Evolutionary conservation across 805 yeast species (phyloP).

Genomic region (Gaillardinia entomophila): DNA sequence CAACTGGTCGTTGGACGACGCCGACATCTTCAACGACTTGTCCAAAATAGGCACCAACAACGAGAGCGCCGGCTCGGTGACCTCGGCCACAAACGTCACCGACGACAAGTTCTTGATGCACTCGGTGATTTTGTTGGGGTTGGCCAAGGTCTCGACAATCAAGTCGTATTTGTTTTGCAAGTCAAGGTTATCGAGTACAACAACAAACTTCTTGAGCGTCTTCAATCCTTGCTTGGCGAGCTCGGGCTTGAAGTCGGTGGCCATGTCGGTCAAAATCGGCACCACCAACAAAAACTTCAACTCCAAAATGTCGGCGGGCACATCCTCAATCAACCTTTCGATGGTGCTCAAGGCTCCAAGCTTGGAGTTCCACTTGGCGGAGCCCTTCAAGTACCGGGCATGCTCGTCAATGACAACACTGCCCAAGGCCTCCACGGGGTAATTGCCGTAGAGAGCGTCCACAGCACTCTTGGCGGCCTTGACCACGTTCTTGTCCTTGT

Average conservation of each 20-base stretch:
- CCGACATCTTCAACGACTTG: constrained; percentile 79
- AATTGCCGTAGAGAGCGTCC: constrained; percentile 62
- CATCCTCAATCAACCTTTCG: constrained; percentile 70
- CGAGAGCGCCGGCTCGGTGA: constrained; percentile 91
- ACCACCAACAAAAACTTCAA: constrained; percentile 69
- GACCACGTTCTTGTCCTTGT: constrained; percentile 81
- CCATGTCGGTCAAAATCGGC: constrained; percentile 81
- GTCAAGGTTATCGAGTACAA: constrained; percentile 87
- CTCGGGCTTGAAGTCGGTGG: constrained; percentile 96
- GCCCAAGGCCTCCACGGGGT: constrained; percentile 73
- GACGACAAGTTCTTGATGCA: constrained; percentile 86
- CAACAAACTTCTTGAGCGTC: constrained; percentile 65
- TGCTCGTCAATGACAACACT: constrained; percentile 61
- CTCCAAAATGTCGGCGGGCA: constrained; percentile 83
- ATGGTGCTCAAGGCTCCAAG: constrained; percentile 68
- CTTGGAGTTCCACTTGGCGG: constrained; percentile 94
- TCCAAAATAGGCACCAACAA: constrained; percentile 86
- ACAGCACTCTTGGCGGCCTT: constrained; percentile 80
- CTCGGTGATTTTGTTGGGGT: constrained; percentile 82
- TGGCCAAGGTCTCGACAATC: constrained; percentile 83
- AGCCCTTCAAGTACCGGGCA: constrained; percentile 59
- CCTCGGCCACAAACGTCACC: constrained; percentile 97
- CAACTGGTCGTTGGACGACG: constrained; percentile 91
- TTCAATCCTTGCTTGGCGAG: constrained; percentile 78
- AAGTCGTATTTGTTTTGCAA: constrained; percentile 75